Conservation (phyloP, 805 yeast genomes). For the Cyberlindnera samutprakarnensis region DNA sequence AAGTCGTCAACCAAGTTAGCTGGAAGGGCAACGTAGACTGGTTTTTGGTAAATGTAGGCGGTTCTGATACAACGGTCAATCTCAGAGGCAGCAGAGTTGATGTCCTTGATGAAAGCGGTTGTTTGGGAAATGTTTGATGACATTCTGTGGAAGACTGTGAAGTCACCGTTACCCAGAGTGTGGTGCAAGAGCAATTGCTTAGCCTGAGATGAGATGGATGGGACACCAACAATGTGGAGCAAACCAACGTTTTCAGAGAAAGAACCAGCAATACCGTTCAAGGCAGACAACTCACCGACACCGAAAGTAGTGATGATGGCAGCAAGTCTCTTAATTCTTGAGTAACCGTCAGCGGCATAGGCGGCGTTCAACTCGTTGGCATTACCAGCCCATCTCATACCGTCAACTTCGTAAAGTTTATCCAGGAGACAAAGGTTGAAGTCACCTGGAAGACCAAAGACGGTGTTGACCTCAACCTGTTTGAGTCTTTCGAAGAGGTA, state of each 20-base stretch:
- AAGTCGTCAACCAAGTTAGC: conserved; percentile 67
- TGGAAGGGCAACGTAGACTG: conserved; percentile 78
- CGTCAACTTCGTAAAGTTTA: conserved; percentile 65
- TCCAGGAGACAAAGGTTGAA: conserved; percentile 68
- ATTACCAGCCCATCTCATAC: conserved; percentile 84
- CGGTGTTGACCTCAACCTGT: conserved; percentile 63
- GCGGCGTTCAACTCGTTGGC: conserved; percentile 88
- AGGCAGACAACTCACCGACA: conserved; percentile 81
- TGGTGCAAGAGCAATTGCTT: conserved; percentile 71
- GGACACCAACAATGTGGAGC: conserved; percentile 81
- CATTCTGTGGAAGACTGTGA: conserved; percentile 74
- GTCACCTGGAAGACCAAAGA: conserved; percentile 80
- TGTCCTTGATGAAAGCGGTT: conserved; percentile 55
- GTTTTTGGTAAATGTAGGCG: conserved; percentile 67
- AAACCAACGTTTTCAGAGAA: conserved; percentile 87
- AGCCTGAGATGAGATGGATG: conserved; percentile 67
- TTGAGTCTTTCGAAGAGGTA: conserved; percentile 72
- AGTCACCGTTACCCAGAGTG: conserved; percentile 79
- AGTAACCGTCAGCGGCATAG: conserved; percentile 84
- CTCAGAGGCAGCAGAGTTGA: conserved; percentile 56
- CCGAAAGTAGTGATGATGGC: conserved; percentile 81
- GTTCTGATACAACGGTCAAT: conserved; percentile 70
- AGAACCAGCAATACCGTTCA: conserved; percentile 83
- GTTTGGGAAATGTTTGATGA: conserved; percentile 64
- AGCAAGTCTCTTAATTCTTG: conserved; percentile 70